These are phyloP conservation scores for Eremothecium sinecaudum DNA, from an alignment of 1,139 yeast genomes.

Conservation along the genomic window DNA sequence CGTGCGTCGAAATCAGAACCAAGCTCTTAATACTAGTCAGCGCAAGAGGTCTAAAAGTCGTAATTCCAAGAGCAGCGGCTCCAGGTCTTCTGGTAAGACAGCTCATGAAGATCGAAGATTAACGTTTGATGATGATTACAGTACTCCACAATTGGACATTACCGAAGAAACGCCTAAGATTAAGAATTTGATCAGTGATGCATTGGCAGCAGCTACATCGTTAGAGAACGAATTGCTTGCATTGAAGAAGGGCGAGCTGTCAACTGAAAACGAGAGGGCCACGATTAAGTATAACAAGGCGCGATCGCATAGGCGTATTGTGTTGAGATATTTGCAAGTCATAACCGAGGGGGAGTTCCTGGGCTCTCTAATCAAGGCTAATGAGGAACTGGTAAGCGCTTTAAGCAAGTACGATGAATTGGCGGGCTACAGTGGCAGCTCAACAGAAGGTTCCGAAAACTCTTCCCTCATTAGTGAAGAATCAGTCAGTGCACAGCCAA, in stretches of 20 bases:
- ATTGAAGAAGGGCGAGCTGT: constrained; percentile 44
- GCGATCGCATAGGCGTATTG: constrained; percentile 63
- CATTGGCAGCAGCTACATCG: constrained; percentile 67
- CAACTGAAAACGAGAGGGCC: constrained; percentile 55
- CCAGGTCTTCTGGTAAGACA: not conserved
- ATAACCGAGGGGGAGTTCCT: constrained; percentile 73
- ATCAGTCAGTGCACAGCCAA: constrained; percentile 13
- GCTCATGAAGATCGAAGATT: constrained; percentile 5
- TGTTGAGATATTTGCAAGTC: constrained; percentile 71
- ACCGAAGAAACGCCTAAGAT: constrained; percentile 68
- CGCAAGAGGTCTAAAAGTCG: not conserved
- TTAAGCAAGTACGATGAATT: constrained; percentile 58
- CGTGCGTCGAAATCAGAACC: constrained; percentile 12
- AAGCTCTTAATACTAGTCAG: constrained; percentile 5
- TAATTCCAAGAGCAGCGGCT: constrained; percentile 2
- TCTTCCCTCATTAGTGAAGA: constrained; percentile 12
- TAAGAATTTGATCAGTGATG: constrained; percentile 58
- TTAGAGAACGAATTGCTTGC: constrained; percentile 54
- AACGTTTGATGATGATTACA: constrained; percentile 42
- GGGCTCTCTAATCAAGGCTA: constrained; percentile 78
- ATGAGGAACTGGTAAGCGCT: constrained; percentile 74
- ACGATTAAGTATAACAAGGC: constrained; percentile 61
- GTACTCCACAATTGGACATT: constrained; percentile 61
- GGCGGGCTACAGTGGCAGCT: constrained; percentile 36
- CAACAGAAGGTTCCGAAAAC: no score